phyloP scores from a whole-genome alignment of 1,284 basidiomycete species.

The Sanghuangporus baumii region DNA sequence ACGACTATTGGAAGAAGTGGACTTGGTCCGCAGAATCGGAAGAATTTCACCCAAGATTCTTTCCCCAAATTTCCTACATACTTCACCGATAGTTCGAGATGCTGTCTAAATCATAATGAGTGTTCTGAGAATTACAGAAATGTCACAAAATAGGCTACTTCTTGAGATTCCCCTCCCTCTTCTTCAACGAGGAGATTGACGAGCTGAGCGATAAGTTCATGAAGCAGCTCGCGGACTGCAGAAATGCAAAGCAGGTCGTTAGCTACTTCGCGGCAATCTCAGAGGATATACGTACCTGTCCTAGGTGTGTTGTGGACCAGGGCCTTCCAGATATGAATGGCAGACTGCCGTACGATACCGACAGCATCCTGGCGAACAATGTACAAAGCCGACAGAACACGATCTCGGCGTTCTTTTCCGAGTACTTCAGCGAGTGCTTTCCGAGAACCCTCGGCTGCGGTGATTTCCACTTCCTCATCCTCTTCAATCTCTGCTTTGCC shows the following conservation, averaged over 20 bases:
- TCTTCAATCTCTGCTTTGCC: conserved; percentile 87
- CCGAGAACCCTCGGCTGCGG: conserved; percentile 71
- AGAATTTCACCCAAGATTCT: conserved; percentile 85
- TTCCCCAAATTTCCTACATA: conserved; percentile 96
- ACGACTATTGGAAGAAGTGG: conserved; percentile 64
- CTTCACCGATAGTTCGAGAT: conserved; percentile 79
- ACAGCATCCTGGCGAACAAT: conserved; percentile 94
- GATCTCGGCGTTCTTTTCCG: conserved; percentile 84
- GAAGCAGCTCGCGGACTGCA: conserved; percentile 88
- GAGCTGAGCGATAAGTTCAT: conserved; percentile 77
- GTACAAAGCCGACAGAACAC: conserved; percentile 88
- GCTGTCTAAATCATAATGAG: conserved; percentile 54
- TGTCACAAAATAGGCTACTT: conserved; percentile 44
- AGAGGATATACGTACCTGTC: conserved; percentile 48
- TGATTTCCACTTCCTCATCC: conserved; percentile 60
- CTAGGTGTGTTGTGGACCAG: conserved; percentile 88
- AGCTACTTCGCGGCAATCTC: neutral
- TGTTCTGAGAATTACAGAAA: neutral
- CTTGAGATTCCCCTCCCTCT: conserved; percentile 79
- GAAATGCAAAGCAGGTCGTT: neutral
- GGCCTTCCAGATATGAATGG: conserved; percentile 98
- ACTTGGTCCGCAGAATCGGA: conserved; percentile 67
- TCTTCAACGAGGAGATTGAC: conserved; percentile 73
- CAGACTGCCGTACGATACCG: conserved; percentile 84
- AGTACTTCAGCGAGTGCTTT: conserved; percentile 85